phyloP scores from a whole-genome alignment of 805 yeast genomes.

The Saturnispora diversa region DNA sequence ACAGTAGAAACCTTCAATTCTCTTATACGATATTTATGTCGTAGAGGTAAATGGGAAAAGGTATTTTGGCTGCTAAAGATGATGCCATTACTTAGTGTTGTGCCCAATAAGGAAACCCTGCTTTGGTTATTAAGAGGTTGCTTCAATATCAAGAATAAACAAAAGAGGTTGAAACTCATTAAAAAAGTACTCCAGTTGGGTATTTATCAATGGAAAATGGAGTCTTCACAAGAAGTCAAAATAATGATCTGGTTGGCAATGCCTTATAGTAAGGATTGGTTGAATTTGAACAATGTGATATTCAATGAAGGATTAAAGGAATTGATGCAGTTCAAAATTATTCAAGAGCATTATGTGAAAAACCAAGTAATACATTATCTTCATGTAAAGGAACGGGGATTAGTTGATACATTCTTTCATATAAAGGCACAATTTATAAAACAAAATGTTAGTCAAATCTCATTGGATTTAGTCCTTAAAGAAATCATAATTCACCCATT shows the following conservation, averaged over 20 bases:
- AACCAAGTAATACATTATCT: background rate
- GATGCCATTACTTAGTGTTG: background rate
- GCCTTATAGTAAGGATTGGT: conserved; percentile 5
- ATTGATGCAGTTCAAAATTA: background rate
- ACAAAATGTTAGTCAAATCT: background rate
- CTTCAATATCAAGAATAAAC: background rate
- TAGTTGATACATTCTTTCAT: background rate
- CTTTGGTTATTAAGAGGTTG: conserved; percentile 7
- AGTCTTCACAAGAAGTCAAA: conserved; percentile 2
- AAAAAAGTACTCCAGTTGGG: conserved; percentile 1
- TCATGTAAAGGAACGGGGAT: background rate
- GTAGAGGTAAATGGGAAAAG: conserved; percentile 5
- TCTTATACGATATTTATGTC: conserved; percentile 1
- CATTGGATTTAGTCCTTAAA: background rate
- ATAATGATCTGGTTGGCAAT: conserved; percentile 9
- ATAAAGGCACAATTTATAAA: background rate
- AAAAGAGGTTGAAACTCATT: background rate
- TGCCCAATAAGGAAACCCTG: conserved; percentile 4
- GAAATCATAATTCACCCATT: background rate
- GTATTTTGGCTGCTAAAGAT: background rate
- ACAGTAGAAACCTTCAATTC: conserved; percentile 1
- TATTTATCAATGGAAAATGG: conserved; percentile 4
- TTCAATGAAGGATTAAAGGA: conserved; percentile 6
- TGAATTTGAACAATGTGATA: background rate
- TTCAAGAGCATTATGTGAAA: background rate